phyloP scores from a whole-genome alignment of 2,329 filamentous ascomycete species.

The Domatiomyces globalis region DNA sequence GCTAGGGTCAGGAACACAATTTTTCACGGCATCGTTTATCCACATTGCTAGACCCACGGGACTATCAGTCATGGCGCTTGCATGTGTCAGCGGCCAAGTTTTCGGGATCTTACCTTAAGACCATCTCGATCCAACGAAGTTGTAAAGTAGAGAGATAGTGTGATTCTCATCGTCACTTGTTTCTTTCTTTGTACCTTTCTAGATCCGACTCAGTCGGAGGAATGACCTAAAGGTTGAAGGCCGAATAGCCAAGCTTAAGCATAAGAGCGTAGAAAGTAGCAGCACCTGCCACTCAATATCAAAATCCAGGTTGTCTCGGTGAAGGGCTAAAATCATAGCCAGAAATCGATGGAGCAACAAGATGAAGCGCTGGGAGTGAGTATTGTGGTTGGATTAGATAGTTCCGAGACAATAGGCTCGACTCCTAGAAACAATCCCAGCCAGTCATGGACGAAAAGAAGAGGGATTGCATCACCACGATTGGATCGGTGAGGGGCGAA shows the following conservation, averaged over 20 bases:
- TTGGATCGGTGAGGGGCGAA: constrained; percentile 14
- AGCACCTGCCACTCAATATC: too few species aligned
- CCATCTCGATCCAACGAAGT: constrained; percentile 5
- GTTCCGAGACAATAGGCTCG: constrained; percentile 17
- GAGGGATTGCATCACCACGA: constrained; percentile 22
- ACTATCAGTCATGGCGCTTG: constrained; percentile 18
- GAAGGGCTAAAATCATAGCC: constrained; percentile 19
- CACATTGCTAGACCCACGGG: constrained; percentile 21
- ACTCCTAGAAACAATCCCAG: constrained; percentile 26
- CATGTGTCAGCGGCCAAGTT: constrained; percentile 18
- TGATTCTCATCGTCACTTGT: constrained; percentile 12
- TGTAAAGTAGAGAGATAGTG: constrained; percentile 6
- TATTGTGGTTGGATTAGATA: constrained; percentile 15
- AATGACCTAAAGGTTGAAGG: constrained; percentile 18
- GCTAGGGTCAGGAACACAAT: constrained; percentile 12
- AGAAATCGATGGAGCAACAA: constrained; percentile 20
- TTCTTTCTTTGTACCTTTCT: constrained; percentile 1
- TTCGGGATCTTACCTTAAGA: constrained; percentile 13
- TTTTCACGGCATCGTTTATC: constrained; percentile 18
- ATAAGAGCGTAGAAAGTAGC: constrained; percentile 12
- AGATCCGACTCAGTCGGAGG: constrained; percentile 4
- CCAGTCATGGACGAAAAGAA: constrained; percentile 26
- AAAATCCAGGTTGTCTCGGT: constrained; percentile 6
- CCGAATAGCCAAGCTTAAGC: constrained; percentile 15
- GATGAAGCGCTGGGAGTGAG: constrained; percentile 17